Evolutionary conservation across 1,284 basidiomycete species (phyloP), one percentile per base, ranked within the genome.

Genomic region (Hemileccinum hortonii): DNA sequence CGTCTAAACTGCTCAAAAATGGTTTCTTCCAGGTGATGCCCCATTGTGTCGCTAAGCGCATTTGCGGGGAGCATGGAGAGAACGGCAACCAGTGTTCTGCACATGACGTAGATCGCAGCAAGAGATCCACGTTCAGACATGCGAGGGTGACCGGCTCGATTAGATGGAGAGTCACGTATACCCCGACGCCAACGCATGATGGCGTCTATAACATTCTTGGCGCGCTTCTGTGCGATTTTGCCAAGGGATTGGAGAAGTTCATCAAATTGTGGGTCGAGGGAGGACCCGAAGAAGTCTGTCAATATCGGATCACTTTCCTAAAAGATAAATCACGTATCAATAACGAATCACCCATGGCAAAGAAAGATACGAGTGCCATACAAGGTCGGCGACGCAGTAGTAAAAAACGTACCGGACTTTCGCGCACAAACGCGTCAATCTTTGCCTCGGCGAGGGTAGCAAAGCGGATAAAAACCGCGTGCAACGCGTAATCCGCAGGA

Each of bases 21-120:
- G 37, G 85, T 87, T 60, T 91, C 86, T 65, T 96, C 94, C 33
- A 96, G 72, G 35, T 77, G 83, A 64, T 86, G 83, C 0, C 91
- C 93, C 53, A 92, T 73, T 1, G 82, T 75, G 44, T 93, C 91
- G 11, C 86, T 85, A 3, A 96, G 73, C 1, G 84, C 83, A 58
- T 92, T 90, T 61, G 86, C 87, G 2, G 85, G 78, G 19, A 90
- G 79, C 15, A 80, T 75, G 46, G 87, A 82, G 43, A 95, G 80
- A 15, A 95, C 82, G 3, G 83, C 84, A 26, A 93, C 84, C 26
- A 96, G 76, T 0, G 90, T 86, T 44, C 93, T 82, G 65, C 92
- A 94, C 81, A 92, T 87, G 61, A 96, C 84, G 67, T 94, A 95
- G 36, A 90, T 87, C 1, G 90, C 85, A 4, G 90, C 87, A 4